Conservation (phyloP, 768 basidiomycete species). For the Suillus alpinus region DNA sequence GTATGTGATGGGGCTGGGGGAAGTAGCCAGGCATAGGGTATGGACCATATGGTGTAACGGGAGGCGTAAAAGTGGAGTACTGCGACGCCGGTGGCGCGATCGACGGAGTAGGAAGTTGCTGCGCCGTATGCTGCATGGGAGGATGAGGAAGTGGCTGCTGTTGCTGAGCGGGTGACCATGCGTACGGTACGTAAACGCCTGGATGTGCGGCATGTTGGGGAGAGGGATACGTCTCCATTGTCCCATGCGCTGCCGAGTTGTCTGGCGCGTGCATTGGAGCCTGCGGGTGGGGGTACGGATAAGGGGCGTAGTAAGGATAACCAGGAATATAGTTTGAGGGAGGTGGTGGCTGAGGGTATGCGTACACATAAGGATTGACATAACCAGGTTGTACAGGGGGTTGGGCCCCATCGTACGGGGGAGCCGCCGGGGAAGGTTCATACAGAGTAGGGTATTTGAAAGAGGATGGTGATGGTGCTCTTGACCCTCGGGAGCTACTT, state of each 20-base stretch:
- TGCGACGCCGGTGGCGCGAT: constrained; percentile 30
- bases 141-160: constrained; percentile 34
- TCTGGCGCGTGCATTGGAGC: constrained; percentile 39
- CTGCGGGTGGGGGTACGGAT: constrained; percentile 49
- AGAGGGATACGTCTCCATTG: constrained; percentile 30
- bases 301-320: constrained; percentile 44
- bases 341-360: constrained; percentile 40
- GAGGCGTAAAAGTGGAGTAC: constrained; percentile 30
- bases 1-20: constrained; percentile 30
- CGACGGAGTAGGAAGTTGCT: constrained; percentile 29
- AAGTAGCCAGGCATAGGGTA: constrained; percentile 35
- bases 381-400: constrained; percentile 29
- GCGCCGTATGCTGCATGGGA: constrained; percentile 39
- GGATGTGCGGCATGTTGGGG: constrained; percentile 32
- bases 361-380: constrained; percentile 34
- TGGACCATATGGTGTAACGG: constrained; percentile 31
- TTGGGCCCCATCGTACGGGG: constrained; percentile 31
- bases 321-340: constrained; percentile 38
- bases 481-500: constrained; percentile 65
- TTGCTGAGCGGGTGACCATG: constrained; percentile 28
- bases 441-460: constrained; percentile 75
- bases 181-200: constrained; percentile 28
- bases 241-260: constrained; percentile 23
- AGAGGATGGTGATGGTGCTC: constrained; percentile 69
- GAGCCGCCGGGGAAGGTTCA: constrained; percentile 45